Conservation (phyloP, 192 early-diverging fungal genomes). For the Coemansia umbellata region DNA sequence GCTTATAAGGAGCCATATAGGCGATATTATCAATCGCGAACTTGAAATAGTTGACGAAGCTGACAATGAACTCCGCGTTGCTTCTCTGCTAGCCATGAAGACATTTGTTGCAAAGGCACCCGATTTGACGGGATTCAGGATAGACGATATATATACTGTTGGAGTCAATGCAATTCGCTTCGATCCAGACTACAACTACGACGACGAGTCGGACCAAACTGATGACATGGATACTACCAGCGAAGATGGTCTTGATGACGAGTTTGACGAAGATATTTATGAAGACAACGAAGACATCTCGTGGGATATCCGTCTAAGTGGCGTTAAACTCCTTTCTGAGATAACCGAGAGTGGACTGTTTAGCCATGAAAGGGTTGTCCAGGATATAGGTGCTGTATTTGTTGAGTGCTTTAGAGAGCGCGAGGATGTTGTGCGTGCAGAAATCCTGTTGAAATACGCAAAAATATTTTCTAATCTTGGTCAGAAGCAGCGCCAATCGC, state of each 20-base stretch:
- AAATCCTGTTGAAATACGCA: conserved; percentile 34
- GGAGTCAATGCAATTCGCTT: conserved; percentile 19
- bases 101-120: conserved; percentile 27
- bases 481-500: neutral
- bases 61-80: conserved; percentile 32
- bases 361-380: conserved; percentile 3
- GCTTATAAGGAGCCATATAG: conserved; percentile 14
- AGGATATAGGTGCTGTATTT: conserved; percentile 21
- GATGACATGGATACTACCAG: conserved; percentile 26
- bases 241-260: conserved; percentile 32
- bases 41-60: conserved; percentile 17
- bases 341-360: conserved; percentile 27
- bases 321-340: conserved; percentile 35
- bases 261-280: conserved; percentile 44
- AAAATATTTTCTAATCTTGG: conserved; percentile 8
- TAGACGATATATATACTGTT: conserved; percentile 22
- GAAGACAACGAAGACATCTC: conserved; percentile 45
- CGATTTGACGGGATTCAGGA: conserved; percentile 1
- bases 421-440: conserved; percentile 42
- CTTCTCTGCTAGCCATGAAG: conserved; percentile 34
- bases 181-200: conserved; percentile 47
- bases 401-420: conserved; percentile 32
- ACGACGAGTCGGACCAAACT: conserved; percentile 4
- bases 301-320: conserved; percentile 40
- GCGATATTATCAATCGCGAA: conserved; percentile 23